A percentile compares a stretch with the other conserved stretches of the same genome.
Evolutionary conservation across 345 rosid genomes (phyloP).

Genomic region (Rhodomyrtus tomentosa): DNA sequence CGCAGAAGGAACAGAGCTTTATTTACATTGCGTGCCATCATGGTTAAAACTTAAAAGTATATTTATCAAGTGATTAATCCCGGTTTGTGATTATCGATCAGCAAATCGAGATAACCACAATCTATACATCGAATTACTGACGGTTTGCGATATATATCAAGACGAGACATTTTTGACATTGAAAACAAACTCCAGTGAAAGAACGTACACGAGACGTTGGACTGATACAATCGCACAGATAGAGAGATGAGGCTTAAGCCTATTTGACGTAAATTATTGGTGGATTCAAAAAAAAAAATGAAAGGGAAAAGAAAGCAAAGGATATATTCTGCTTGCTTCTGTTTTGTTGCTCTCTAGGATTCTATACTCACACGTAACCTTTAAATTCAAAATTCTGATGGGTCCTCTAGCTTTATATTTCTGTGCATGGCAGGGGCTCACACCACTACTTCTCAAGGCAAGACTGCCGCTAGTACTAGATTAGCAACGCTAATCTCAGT

Average conservation of each 20-base stretch:
- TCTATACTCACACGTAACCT: neutral
- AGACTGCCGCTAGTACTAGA: neutral
- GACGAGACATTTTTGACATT: neutral
- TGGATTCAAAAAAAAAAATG: neutral
- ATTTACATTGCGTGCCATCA: neutral
- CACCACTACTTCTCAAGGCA: neutral
- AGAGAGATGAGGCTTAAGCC: neutral
- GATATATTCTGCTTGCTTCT: neutral
- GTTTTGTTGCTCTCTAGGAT: neutral
- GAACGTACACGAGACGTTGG: neutral
- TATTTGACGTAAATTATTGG: neutral
- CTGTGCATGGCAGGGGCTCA: neutral
- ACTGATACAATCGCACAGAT: neutral
- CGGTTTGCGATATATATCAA: neutral
- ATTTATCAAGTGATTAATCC: neutral
- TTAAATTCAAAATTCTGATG: neutral
- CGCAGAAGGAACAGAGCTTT: too few species aligned
- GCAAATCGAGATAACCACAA: neutral
- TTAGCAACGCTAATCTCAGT: neutral
- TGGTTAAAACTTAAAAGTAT: neutral
- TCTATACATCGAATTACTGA: neutral
- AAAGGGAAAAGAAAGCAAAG: neutral
- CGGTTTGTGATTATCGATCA: neutral
- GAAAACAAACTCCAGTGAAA: neutral
- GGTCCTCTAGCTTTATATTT: neutral